Conservation (phyloP, 2,329 filamentous ascomycete genomes). For the Aureobasidium namibiae region DNA sequence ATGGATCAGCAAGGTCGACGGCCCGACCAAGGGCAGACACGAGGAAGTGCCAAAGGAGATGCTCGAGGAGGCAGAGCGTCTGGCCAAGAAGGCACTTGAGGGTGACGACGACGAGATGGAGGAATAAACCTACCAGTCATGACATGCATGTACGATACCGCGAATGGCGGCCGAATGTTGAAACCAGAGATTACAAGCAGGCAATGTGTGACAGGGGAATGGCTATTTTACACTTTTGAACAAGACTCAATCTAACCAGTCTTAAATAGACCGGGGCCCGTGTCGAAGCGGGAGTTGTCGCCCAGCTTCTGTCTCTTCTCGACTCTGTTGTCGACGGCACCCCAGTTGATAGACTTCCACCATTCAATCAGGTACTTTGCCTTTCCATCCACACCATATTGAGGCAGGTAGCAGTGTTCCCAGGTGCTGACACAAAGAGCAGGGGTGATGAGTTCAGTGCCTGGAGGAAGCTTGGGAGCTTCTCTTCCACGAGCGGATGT, state of each 20-base stretch:
- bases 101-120: slow-evolving; percentile 88
- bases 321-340: slow-evolving; percentile 44
- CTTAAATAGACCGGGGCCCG: neutral
- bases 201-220: neutral
- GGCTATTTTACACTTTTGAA: slow-evolving; percentile 11
- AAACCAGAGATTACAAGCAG: neutral
- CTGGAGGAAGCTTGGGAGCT: slow-evolving; percentile 46
- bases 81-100: slow-evolving; percentile 84
- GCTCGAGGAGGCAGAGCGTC: slow-evolving; percentile 81
- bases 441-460: slow-evolving; percentile 61
- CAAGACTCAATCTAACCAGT: neutral
- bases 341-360: slow-evolving; percentile 88
- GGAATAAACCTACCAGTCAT: slow-evolving; percentile 48
- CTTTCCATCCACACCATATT: slow-evolving; percentile 75
- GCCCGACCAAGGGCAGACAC: slow-evolving; percentile 87
- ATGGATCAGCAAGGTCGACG: slow-evolving; percentile 80
- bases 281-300: neutral
- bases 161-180: neutral
- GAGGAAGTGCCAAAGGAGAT: slow-evolving; percentile 88
- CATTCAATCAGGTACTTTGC: slow-evolving; percentile 64
- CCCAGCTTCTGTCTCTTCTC: neutral
- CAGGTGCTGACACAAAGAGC: slow-evolving; percentile 91
- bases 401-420: slow-evolving; percentile 85
- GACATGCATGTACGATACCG: slow-evolving; percentile 15
- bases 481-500: slow-evolving; percentile 22